Percentiles rank a stretch among this genome's conserved stretches.
These are phyloP conservation scores for Alternaria consortialis DNA, from an alignment of 2,329 filamentous ascomycete species.

Conservation along the genomic window DNA sequence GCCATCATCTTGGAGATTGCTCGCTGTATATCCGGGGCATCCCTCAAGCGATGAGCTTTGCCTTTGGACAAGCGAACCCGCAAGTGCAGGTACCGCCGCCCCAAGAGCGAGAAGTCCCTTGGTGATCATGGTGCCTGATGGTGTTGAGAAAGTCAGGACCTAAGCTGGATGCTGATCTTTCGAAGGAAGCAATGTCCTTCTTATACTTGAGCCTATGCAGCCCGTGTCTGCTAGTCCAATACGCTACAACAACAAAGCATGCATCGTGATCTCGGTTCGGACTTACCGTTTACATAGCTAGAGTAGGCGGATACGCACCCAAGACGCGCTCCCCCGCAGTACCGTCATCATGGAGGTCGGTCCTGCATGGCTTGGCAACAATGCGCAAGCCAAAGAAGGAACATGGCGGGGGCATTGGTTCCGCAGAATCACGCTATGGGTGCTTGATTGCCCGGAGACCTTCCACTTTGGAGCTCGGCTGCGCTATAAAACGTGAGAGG, in stretches of 20 bases:
- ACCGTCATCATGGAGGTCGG: slow-evolving; percentile 19
- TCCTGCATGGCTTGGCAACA: slow-evolving; percentile 26
- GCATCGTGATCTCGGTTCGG: slow-evolving; percentile 10
- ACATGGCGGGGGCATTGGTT: slow-evolving; percentile 20
- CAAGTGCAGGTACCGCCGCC: slow-evolving; percentile 30
- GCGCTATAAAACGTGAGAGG: slow-evolving; percentile 2
- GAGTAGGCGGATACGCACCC: slow-evolving; percentile 17
- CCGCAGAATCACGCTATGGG: slow-evolving; percentile 4
- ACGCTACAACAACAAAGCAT: slow-evolving; percentile 2
- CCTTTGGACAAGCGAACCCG: slow-evolving; percentile 25
- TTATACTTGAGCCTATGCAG: slow-evolving; percentile 20
- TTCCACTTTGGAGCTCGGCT: slow-evolving; percentile 16
- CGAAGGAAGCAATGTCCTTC: slow-evolving; percentile 4
- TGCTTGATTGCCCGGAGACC: slow-evolving; percentile 19
- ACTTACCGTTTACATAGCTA: slow-evolving; percentile 15
- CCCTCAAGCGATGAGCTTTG: slow-evolving; percentile 31
- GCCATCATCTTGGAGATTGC: slow-evolving; percentile 62
- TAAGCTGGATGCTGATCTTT: slow-evolving; percentile 5
- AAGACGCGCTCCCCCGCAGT: slow-evolving; percentile 35
- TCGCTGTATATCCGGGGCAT: slow-evolving; percentile 74
- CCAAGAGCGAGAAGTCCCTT: slow-evolving; percentile 36
- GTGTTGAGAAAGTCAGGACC: slow-evolving; percentile 11
- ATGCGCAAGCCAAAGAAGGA: slow-evolving; percentile 17
- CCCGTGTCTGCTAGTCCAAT: neutral
- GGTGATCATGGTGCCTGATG: slow-evolving; percentile 32